Evolutionary conservation across 352 stramenopile genomes (phyloP), one percentile per base, ranked within the genome.

Genomic region (Chrysophaeum taylorii): DNA sequence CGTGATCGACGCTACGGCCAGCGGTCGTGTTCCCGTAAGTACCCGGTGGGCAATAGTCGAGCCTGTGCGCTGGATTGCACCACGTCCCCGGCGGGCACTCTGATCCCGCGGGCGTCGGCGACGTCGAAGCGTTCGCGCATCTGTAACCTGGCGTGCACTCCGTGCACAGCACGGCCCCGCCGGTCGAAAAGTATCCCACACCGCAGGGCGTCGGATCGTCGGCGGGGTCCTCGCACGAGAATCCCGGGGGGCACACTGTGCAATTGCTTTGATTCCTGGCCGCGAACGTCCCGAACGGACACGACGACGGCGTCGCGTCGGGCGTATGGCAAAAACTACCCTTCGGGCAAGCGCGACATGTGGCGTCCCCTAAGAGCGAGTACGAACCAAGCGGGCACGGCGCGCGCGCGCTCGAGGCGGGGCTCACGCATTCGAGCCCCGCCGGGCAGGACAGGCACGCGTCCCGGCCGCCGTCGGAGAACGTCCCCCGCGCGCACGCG

Each of bases 1-100:
- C 88, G 45, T 92, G 81, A 12, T 89, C 66, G 78, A 79, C 38
- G 77, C 80, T 71, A 89, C 79, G 70, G 25, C 73, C 77, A 0
- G 82, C 84, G 0, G 80, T 85, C 0, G 76, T 72, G 48, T 93
- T 93, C 16, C 89, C 89, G 60, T 86, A 92, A 0, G 88, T 95
- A 2, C 89, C 89, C 45, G 84, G 78, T 0, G 89, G 89, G 72
- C 89, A 96, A 33, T 73, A 60, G 85, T 69, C 89, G 57, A 91
- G 89, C 0, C 80, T 92, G 9, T 81, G 87, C 0, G 89, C 69
- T n/a, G 88, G 87, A 68, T 92, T 93, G 72, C 88, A 94, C 52
- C 92, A 94, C 9, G 85, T 87, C 0, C 88, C 89, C 74, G 92
- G 87, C 0, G 84, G 83, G 64, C 89, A 96, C 50, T 62, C 50